Base-by-base conservation (phyloP, 352 stramenopile genomes). In the Phytophthora rubi region DNA sequence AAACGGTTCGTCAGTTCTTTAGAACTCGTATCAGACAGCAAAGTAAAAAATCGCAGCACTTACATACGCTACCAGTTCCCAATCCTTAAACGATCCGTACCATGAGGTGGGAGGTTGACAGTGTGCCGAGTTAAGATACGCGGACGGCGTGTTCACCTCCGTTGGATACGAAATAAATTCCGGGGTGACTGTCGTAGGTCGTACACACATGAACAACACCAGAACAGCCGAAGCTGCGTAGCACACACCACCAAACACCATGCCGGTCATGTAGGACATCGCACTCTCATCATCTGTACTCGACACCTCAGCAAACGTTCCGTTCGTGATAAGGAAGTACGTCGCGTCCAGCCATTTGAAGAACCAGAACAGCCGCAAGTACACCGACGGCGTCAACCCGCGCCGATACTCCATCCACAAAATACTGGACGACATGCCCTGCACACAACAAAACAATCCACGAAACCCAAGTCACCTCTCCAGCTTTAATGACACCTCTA, bases 341-440 rank as follows among this genome's bases (percentile, higher is more conserved):
- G 84, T 81, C 1, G 68, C 62, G 16, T 80, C 59, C 49, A 89
- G 62, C 82, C 85, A 93, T 59, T 83, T 86, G 47, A 79, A 32
- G 6, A 88, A 37, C 85, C 85, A 93, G 44, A 90, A 89, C 33
- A 76, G 44, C n/a, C 83, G 82, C 48, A 93, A 62, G 28, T 85
- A 77, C 42, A 70, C 39, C 4, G 83, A 92, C 12, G 83, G 85
- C 33, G 82, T 84, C 47, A 81, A 63, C 15, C 82, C 82, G 10
- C 85, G 83, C 2, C 85, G 80, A 69, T 92, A 89, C 51, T 91
- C 85, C 83, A 93, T 93, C 85, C 85, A 93, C 21, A 93, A 75
- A 37, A 92, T 74, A 30, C 69, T 70, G 7, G 72, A 72, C 28
- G 81, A 79, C 64, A 73, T 87, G 4, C 79, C 79, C 80, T 86